A percentile compares a stretch with the other conserved stretches of the same genome.
Evolutionary conservation across 2,329 filamentous ascomycete species (phyloP).

Genomic region (Didymella keratinophila): DNA sequence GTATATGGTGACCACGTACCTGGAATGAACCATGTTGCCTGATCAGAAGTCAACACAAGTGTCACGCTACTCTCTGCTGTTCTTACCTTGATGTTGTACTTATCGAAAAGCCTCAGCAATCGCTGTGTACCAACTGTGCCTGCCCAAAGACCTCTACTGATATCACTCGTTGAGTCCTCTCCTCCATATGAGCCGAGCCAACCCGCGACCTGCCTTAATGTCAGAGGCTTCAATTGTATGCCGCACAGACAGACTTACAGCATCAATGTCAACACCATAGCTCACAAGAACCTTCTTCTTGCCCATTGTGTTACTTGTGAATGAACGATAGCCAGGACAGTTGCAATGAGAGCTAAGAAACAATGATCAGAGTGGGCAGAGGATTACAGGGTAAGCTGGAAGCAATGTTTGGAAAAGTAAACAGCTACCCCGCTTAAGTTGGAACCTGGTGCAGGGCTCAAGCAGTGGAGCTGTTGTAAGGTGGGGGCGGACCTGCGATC

Average conservation of each 20-base stretch:
- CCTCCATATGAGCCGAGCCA: constrained; percentile 80
- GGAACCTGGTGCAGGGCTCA: background rate
- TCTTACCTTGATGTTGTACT: constrained; percentile 61
- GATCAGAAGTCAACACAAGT: constrained; percentile 51
- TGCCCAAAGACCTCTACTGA: constrained; percentile 73
- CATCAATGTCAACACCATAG: constrained; percentile 77
- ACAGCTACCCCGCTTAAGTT: constrained; percentile 15
- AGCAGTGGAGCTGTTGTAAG: constrained; percentile 7
- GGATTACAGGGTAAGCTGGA: background rate
- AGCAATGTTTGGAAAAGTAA: constrained; percentile 10
- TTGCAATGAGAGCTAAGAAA: background rate
- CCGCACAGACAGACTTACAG: constrained; percentile 14
- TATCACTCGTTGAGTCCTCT: constrained; percentile 74
- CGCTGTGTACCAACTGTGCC: constrained; percentile 74
- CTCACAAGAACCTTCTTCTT: constrained; percentile 63
- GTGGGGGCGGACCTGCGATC: constrained; percentile 7
- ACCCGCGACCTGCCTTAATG: constrained; percentile 56
- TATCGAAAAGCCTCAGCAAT: constrained; percentile 73
- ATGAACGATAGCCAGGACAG: background rate
- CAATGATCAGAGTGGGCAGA: background rate
- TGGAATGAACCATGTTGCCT: constrained; percentile 71
- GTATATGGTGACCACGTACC: background rate
- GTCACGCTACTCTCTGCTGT: background rate
- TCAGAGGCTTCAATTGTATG: background rate
- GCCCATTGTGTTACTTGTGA: constrained; percentile 42